A percentile compares a stretch with the other conserved stretches of the same genome.
Evolutionary conservation across 23 red algal genomes (phyloP).

Genomic region (Cyanidium caldarium): DNA sequence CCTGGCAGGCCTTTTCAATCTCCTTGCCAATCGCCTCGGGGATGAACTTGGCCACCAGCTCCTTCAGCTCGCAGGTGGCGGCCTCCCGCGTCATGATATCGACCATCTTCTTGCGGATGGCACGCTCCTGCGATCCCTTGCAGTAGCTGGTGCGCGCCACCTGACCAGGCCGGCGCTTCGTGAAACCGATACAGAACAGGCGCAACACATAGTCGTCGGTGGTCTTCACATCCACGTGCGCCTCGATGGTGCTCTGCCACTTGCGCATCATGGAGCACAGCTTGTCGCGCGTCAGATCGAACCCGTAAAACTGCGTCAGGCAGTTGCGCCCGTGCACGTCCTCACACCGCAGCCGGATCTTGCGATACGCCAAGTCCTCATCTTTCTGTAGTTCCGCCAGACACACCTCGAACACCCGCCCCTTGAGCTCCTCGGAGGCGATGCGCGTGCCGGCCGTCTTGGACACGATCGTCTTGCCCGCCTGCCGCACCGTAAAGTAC

Average conservation of each 20-base stretch:
- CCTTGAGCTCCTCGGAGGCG: slow-evolving; percentile 83
- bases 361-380: slow-evolving; percentile 78
- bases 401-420: slow-evolving; percentile 74
- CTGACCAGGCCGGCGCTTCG: slow-evolving; percentile 57
- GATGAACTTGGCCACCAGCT: slow-evolving; percentile 88
- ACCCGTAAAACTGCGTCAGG: slow-evolving; percentile 86
- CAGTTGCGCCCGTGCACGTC: slow-evolving; percentile 83
- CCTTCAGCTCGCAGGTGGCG: slow-evolving; percentile 55
- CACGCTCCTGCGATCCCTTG: slow-evolving; percentile 69
- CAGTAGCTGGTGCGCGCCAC: slow-evolving; percentile 76
- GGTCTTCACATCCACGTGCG: slow-evolving; percentile 92
- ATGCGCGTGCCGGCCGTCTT: slow-evolving; percentile 82
- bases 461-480: slow-evolving; percentile 88
- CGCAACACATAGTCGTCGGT: slow-evolving; percentile 84
- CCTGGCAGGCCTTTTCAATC: slow-evolving; percentile 64
- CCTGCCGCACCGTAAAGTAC: slow-evolving; percentile 64
- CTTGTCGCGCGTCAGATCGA: slow-evolving; percentile 83
- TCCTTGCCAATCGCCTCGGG: slow-evolving; percentile 91
- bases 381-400: slow-evolving; percentile 86
- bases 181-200: slow-evolving; percentile 92
- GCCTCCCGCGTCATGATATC: slow-evolving; percentile 85
- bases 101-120: slow-evolving; percentile 88
- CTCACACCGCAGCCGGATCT: slow-evolving; percentile 88
- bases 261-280: slow-evolving; percentile 82
- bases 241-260: slow-evolving; percentile 95